Base-by-base conservation (phyloP, 345 rosid genomes). In the Bruguiera gymnorhiza region DNA sequence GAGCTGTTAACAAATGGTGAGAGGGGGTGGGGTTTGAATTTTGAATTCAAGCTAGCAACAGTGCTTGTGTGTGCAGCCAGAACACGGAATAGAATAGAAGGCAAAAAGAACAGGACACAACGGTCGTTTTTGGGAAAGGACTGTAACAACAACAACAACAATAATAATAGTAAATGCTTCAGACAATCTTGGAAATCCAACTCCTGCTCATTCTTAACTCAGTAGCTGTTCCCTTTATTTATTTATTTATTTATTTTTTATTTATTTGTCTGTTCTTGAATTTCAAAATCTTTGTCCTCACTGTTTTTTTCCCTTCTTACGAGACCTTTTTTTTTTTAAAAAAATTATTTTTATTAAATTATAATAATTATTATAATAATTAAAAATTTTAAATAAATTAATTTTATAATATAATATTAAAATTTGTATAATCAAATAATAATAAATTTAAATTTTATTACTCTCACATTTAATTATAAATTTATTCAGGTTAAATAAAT, bases 21-120 rank as follows among this genome's bases (percentile, higher is more conserved):
- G 34, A 51, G 55, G 67, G 71, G 60, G 72, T 23, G 58, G 6
- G 50, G 36, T 32, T 36, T 64, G 62, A 76, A 75, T 70, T 80
- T 82, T 76, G 81, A 80, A 78, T 74, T 58, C 67, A 76, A 76
- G 72, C 70, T 76, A 70, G 29, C n/a, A 46, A 65, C 59, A 13
- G 63, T 70, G 39, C 29, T n/a, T 21, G 52, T 61, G 65, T 13
- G 39, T 21, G 48, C 34, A 4, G 50, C 36, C 57, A 65, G 59
- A 30, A 19, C 11, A 2, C 30, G 0, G 37, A 34, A 7, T 34
- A 34, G 7, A 31, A 32, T 37, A 46, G 26, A 5, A 5, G 0
- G 16, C 43, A 30, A 65, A 23, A 62, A 27, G 75, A 73, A 66
- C 75, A 70, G 77, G 79, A 78, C 71, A 74, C 68, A 65, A 71